These are phyloP conservation scores for Dactylellina sp. DNA, from an alignment of 2,329 filamentous ascomycete species.

Conservation along the genomic window DNA sequence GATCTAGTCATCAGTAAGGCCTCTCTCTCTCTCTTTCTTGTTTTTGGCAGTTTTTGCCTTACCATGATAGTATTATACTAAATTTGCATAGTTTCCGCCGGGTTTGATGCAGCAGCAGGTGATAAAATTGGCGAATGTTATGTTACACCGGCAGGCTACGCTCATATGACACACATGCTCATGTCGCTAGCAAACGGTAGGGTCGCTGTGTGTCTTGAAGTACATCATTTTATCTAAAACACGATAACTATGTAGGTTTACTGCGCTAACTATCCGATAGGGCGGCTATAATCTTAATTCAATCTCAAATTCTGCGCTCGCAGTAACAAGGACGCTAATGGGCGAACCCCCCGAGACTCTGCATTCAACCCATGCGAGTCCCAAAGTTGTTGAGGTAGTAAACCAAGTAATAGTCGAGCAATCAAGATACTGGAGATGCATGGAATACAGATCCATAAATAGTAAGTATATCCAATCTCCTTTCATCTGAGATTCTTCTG, in stretches of 20 bases:
- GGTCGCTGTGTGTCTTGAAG: conserved; percentile 88
- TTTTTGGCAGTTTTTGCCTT: too few relatives aligned
- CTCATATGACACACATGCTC: conserved; percentile 99
- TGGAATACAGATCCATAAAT: conserved; percentile 49
- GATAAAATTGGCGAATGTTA: conserved; percentile 93
- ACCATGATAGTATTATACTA: too few relatives aligned
- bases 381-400: conserved; percentile 69
- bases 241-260: background rate
- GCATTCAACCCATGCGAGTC: conserved; percentile 66
- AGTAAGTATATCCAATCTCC: conserved; percentile 25
- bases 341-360: conserved; percentile 83
- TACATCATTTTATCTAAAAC: conserved; percentile 57
- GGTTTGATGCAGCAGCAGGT: conserved; percentile 93
- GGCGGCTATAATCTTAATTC: conserved; percentile 94
- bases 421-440: conserved; percentile 62
- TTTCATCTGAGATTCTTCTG: background rate
- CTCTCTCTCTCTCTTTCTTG: background rate
- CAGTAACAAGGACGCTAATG: conserved; percentile 93
- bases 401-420: conserved; percentile 71
- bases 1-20: conserved; percentile 82
- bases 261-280: conserved; percentile 59
- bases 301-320: conserved; percentile 90
- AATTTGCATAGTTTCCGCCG: conserved; percentile 76
- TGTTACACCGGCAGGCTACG: conserved; percentile 89
- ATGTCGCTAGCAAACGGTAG: conserved; percentile 93